Base-by-base conservation (phyloP, 345 rosid species). In the Eucalyptus polybractea region DNA sequence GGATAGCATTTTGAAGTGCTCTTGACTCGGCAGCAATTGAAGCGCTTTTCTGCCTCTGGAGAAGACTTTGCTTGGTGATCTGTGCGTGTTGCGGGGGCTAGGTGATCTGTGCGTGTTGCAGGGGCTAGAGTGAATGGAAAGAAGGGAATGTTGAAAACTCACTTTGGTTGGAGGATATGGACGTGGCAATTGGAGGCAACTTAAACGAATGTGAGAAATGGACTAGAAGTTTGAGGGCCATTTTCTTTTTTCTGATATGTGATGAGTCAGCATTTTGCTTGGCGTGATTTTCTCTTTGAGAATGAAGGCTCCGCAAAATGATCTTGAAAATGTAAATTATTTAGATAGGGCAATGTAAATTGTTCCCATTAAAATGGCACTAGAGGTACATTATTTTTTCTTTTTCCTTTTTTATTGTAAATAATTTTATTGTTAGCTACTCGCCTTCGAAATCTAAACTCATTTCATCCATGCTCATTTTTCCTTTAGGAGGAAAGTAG, bases 71-170 rank as follows among this genome's bases (percentile, higher is more conserved):
- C 65, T 27, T 58, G 65, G n/a, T 14, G 14, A 58, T 25, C 7
- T 58, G 2, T 7, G 14, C 3, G 1, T 58, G 13, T 5, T 25
- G 65, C 3, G 7, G n/a, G 65, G n/a, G n/a, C 7, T 58, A 2
- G n/a, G n/a, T 14, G 14, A 58, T 25, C 7, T 58, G 2, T 7
- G 14, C 3, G 1, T 58, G 13, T 5, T 25, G 65, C 3, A 4
- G n/a, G 65, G n/a, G n/a, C 7, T 58, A 2, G n/a, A 58, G n/a
- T 10, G 65, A 58, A 25, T 58, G n/a, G 65, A 53, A 58, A 58
- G 65, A 58, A 58, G n/a, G 65, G 7, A 58, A 58, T 5, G 65
- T 25, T 58, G 65, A 58, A 10, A 58, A 25, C 7, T 58, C 65
- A 58, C n/a, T 58, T 58, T 58, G n/a, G n/a, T 58, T 25, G 65